Conservation (phyloP, 164 flowering plant species). For the Aristolochia californica region DNA sequence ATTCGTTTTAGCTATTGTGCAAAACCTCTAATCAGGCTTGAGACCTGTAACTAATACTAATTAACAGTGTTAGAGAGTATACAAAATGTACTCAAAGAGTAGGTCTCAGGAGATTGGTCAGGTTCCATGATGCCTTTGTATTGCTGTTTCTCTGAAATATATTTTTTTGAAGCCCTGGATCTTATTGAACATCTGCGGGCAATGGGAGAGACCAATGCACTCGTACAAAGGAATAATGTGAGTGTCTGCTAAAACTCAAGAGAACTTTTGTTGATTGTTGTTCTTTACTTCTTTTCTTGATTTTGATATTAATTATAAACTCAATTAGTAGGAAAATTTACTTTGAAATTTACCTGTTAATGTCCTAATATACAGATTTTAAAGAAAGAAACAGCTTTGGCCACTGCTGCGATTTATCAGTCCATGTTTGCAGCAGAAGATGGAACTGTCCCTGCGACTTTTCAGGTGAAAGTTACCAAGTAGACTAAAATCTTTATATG, state of each 20-base stretch:
- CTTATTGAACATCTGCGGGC: conserved; percentile 86
- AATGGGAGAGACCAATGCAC: conserved; percentile 96
- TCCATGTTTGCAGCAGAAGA: conserved; percentile 94
- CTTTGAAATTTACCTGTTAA: too few species aligned
- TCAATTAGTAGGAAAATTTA: neutral
- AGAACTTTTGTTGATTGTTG: neutral
- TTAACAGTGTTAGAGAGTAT: too few species aligned
- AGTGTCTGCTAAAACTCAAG: conserved; percentile 4
- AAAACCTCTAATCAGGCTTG: too few species aligned
- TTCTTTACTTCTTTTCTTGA: neutral
- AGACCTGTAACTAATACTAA: too few species aligned
- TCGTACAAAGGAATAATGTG: conserved; percentile 61
- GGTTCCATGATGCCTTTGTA: too few species aligned
- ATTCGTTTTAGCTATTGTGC: too few species aligned
- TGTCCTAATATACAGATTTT: conserved; percentile 40
- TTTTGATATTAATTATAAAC: neutral
- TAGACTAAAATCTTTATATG: too few species aligned
- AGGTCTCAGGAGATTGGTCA: too few species aligned
- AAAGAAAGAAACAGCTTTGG: conserved; percentile 82
- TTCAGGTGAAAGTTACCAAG: conserved; percentile 47
- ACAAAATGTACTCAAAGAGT: too few species aligned
- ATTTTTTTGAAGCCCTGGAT: conserved; percentile 53
- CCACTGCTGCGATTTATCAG: conserved; percentile 87
- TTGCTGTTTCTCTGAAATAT: neutral
- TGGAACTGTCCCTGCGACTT: conserved; percentile 91